These are phyloP conservation scores for Malbranchea zuffiana DNA, from an alignment of 2,329 filamentous ascomycete species.

Conservation along the genomic window DNA sequence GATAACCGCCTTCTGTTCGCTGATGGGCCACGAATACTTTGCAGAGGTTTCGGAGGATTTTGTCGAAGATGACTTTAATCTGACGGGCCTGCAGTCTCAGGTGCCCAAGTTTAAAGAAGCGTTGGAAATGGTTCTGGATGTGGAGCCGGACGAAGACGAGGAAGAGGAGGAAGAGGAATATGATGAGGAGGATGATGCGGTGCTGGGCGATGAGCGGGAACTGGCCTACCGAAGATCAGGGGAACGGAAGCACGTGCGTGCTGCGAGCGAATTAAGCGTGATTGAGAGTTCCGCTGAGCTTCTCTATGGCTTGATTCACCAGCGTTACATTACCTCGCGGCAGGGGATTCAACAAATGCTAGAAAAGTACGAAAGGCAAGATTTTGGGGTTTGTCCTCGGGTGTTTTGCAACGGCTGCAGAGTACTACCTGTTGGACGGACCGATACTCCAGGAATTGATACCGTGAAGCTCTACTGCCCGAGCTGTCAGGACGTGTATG, in stretches of 20 bases:
- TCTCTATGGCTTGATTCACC: conserved; percentile 95
- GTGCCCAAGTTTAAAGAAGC: conserved; percentile 99
- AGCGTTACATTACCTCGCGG: conserved; percentile 93
- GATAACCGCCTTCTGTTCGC: conserved; percentile 94
- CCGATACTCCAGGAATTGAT: conserved; percentile 89
- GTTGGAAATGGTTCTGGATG: conserved; percentile 96
- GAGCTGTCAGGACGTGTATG: conserved; percentile 92
- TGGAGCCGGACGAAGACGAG: conserved; percentile 81
- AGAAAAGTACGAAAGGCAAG: conserved; percentile 93
- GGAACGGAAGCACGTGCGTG: conserved; percentile 69
- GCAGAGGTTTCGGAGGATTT: conserved; percentile 98
- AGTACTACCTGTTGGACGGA: conserved; percentile 84
- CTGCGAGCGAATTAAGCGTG: conserved; percentile 84
- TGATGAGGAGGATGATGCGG: conserved; percentile 57
- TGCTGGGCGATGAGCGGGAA: conserved; percentile 53
- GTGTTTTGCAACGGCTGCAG: conserved; percentile 84
- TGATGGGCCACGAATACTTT: conserved; percentile 96
- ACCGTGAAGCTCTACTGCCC: conserved; percentile 98
- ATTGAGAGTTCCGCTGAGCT: conserved; percentile 98
- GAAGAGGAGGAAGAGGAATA: conserved; percentile 56
- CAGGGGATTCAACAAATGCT: conserved; percentile 98
- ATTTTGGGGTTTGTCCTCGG: conserved; percentile 92
- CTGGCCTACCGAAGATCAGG: conserved; percentile 37
- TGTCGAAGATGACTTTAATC: conserved; percentile 98
- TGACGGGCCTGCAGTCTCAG: conserved; percentile 88